Percentiles rank a stretch among this genome's conserved stretches.
These are phyloP conservation scores for Cryphonectria carpinicola DNA, from an alignment of 2,329 filamentous ascomycete species.

Conservation along the genomic window DNA sequence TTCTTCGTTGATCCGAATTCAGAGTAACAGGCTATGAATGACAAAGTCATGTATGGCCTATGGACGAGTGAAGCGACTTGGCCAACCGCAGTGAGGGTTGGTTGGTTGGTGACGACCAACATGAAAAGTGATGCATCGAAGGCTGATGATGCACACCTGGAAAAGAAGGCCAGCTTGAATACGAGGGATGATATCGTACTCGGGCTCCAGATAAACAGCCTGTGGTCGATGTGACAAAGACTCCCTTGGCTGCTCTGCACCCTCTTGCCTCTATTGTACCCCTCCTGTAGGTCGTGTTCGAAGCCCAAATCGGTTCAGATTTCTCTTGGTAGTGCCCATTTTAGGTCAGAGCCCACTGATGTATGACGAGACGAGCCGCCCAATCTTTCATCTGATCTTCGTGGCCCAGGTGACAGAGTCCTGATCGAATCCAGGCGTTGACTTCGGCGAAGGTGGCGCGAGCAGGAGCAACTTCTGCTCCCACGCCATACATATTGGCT, in stretches of 20 bases:
- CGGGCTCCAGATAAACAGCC: not conserved
- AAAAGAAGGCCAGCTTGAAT: not conserved
- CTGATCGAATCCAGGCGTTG: not conserved
- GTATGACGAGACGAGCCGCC: not conserved
- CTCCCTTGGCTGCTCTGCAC: not conserved
- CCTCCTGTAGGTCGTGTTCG: not conserved
- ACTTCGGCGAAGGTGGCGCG: not conserved
- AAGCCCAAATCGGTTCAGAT: not conserved
- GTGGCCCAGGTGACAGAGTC: not conserved
- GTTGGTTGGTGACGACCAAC: not conserved
- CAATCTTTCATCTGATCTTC: not conserved
- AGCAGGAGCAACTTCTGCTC: not conserved
- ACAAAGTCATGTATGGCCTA: not conserved
- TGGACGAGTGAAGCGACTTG: not conserved
- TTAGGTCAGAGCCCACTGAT: not conserved
- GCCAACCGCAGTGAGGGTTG: not conserved
- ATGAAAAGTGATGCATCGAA: not conserved
- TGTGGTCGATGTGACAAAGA: not conserved
- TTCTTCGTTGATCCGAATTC: not conserved
- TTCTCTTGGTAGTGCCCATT: not conserved
- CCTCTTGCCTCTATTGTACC: not conserved
- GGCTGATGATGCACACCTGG: not conserved
- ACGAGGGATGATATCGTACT: not conserved
- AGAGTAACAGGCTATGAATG: not conserved
- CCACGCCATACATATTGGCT: not conserved